A percentile compares a stretch with the other conserved stretches of the same genome.
Conservation (phyloP, 441 rosid species). For the Adansonia grandidieri region DNA sequence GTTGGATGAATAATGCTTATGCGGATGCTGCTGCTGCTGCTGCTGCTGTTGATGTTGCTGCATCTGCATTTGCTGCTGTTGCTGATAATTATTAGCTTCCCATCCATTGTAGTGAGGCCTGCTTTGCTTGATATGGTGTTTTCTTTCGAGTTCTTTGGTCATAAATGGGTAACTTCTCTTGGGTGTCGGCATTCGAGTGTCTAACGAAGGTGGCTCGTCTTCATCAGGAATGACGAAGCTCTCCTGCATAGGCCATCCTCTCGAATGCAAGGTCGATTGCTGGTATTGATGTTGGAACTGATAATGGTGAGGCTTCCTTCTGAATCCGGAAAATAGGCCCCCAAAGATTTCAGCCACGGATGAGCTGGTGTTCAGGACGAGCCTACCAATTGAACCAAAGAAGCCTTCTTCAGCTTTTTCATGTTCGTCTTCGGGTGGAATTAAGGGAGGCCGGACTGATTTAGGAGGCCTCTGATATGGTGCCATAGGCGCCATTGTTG, state of each 20-base stretch:
- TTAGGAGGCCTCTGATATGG: slow-evolving; percentile 72
- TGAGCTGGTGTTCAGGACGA: slow-evolving; percentile 67
- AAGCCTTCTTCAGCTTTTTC: slow-evolving; percentile 69
- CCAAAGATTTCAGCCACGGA: slow-evolving; percentile 60
- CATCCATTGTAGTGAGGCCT: slow-evolving; percentile 46
- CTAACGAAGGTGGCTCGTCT: slow-evolving; percentile 80
- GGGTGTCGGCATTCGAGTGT: slow-evolving; percentile 53
- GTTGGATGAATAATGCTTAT: slow-evolving; percentile 46
- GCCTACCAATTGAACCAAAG: slow-evolving; percentile 72
- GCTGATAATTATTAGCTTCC: slow-evolving; percentile 45
- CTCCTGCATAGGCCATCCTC: slow-evolving; percentile 80
- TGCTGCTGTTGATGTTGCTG: slow-evolving; percentile 44
- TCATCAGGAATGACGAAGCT: slow-evolving; percentile 77
- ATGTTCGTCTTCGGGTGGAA: slow-evolving; percentile 69
- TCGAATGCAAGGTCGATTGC: slow-evolving; percentile 42
- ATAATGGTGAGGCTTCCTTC: slow-evolving; percentile 50
- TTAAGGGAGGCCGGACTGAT: slow-evolving; percentile 66
- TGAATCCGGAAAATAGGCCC: slow-evolving; percentile 57
- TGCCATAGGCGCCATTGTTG: slow-evolving; percentile 63
- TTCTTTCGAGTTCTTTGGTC: slow-evolving; percentile 48
- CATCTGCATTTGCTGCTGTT: slow-evolving; percentile 42
- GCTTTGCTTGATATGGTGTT: slow-evolving; percentile 51
- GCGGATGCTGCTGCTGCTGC: slow-evolving; percentile 51
- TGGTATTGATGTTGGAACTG: slow-evolving; percentile 61
- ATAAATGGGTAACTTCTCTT: slow-evolving; percentile 56